phyloP scores from a whole-genome alignment of 176 grass and related monocot genomes.

The Zoysia japonica region DNA sequence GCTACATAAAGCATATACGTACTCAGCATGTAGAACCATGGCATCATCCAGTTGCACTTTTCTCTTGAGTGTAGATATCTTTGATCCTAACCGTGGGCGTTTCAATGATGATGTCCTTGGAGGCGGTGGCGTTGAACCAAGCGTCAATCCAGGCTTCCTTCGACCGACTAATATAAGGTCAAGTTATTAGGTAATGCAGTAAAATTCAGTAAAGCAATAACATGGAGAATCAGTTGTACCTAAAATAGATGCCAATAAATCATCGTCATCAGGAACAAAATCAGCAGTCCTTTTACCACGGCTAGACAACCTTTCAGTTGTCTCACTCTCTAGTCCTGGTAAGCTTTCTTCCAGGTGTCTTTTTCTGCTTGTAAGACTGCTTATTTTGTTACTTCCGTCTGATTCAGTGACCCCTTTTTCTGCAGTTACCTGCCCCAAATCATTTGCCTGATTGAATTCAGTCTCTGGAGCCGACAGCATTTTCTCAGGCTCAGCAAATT shows the following conservation, averaged over 20 bases:
- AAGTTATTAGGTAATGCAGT: slow-evolving; percentile 39
- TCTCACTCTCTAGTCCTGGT: slow-evolving; percentile 59
- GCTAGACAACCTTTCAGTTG: slow-evolving; percentile 68
- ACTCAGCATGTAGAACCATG: slow-evolving; percentile 98
- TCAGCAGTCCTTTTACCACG: slow-evolving; percentile 60
- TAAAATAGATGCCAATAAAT: slow-evolving; percentile 93
- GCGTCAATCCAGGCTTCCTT: slow-evolving; percentile 71
- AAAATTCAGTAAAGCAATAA: slow-evolving; percentile 34
- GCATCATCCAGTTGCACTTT: slow-evolving; percentile 88
- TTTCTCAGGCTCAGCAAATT: slow-evolving; percentile 77
- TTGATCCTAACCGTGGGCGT: slow-evolving; percentile 69
- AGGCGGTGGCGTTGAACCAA: slow-evolving; percentile 63
- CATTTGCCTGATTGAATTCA: slow-evolving; percentile 56
- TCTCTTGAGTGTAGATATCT: slow-evolving; percentile 57
- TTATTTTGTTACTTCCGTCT: slow-evolving; percentile 86
- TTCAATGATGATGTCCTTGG: slow-evolving; percentile 63
- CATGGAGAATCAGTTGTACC: slow-evolving; percentile 51
- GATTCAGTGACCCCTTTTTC: slow-evolving; percentile 81
- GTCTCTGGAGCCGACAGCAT: slow-evolving; percentile 67
- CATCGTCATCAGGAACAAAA: slow-evolving; percentile 71
- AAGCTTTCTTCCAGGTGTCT: slow-evolving; percentile 69
- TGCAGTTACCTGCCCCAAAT: slow-evolving; percentile 74
- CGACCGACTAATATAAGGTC: slow-evolving; percentile 66
- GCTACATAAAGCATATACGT: slow-evolving; percentile 39
- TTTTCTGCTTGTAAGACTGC: slow-evolving; percentile 82